Conservation (phyloP, 2,329 filamentous ascomycete genomes). For the Monosporascus sp. region DNA sequence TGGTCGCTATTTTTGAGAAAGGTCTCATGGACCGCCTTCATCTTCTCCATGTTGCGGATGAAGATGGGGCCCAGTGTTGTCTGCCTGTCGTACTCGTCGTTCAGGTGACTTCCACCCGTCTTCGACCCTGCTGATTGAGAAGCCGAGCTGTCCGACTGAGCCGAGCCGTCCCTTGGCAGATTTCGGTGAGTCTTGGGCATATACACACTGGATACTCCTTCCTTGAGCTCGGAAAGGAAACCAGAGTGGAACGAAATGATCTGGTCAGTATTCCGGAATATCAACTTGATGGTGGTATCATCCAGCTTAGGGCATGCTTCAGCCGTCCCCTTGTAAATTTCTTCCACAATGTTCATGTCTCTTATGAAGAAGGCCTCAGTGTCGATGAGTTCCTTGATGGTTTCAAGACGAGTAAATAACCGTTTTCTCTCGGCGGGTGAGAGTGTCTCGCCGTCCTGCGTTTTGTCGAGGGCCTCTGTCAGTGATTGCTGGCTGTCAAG, state of each 20-base stretch:
- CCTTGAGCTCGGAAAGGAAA: conserved; percentile 77
- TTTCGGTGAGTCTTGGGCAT: conserved; percentile 51
- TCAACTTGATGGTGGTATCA: conserved; percentile 75
- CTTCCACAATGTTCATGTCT: conserved; percentile 95
- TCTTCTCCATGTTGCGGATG: conserved; percentile 51
- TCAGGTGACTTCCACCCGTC: conserved; percentile 36
- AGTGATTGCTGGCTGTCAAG: conserved; percentile 31
- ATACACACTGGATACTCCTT: conserved; percentile 75
- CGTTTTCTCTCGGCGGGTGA: conserved; percentile 59
- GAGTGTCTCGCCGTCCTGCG: conserved; percentile 27
- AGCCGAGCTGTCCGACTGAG: conserved; percentile 31
- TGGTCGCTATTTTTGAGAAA: conserved; percentile 60
- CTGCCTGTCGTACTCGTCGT: conserved; percentile 48
- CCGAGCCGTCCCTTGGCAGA: conserved; percentile 37
- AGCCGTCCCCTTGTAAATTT: conserved; percentile 95
- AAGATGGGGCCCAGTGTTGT: conserved; percentile 52
- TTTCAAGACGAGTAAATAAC: conserved; percentile 74
- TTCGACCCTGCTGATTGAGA: conserved; percentile 26
- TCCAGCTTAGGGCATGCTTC: conserved; percentile 76
- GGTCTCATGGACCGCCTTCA: conserved; percentile 57
- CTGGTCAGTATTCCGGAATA: conserved; percentile 91
- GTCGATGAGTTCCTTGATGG: conserved; percentile 88
- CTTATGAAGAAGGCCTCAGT: conserved; percentile 88
- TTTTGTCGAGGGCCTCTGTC: conserved; percentile 31
- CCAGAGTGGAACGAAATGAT: conserved; percentile 80